Evolutionary conservation across 2,329 filamentous ascomycete species (phyloP).

Genomic region (Ophiognomonia clavigignenti-juglandacearum): DNA sequence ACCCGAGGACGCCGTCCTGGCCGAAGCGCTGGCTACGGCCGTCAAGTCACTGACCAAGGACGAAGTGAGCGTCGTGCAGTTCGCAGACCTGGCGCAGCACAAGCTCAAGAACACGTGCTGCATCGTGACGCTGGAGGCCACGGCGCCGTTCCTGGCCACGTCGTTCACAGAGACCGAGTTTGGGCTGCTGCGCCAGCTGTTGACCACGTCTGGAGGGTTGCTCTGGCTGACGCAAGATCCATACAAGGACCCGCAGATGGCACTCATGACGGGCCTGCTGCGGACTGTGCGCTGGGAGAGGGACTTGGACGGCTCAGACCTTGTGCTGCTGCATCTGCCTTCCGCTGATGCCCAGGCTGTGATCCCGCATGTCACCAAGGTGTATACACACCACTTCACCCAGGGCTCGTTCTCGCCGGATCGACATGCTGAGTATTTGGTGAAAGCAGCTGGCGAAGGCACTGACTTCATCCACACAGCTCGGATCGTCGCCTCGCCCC

Average conservation of each 20-base stretch:
- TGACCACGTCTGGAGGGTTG: constrained; percentile 22
- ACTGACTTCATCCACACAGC: constrained; percentile 11
- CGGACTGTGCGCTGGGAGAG: constrained; percentile 29
- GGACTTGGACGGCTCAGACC: constrained; percentile 24
- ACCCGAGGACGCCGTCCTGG: constrained; percentile 2
- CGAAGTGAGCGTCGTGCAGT: constrained; percentile 14
- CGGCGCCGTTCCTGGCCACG: constrained; percentile 15
- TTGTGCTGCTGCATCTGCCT: constrained; percentile 22
- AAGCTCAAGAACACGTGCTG: constrained; percentile 19
- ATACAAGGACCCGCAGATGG: constrained; percentile 23
- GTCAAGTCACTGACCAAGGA: not conserved
- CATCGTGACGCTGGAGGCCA: constrained; percentile 20
- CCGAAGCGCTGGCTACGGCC: constrained; percentile 4
- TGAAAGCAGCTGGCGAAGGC: constrained; percentile 7
- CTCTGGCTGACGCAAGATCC: constrained; percentile 30
- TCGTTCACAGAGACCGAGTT: constrained; percentile 22
- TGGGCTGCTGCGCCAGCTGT: constrained; percentile 21
- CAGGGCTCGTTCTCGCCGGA: constrained; percentile 6
- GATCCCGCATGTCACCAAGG: constrained; percentile 3
- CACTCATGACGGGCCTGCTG: constrained; percentile 27
- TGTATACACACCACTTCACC: constrained; percentile 14
- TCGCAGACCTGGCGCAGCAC: constrained; percentile 17
- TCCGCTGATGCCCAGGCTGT: constrained; percentile 7
- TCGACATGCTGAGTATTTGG: constrained; percentile 16
- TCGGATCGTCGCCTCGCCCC: constrained; percentile 10